Evolutionary conservation across 208 protist genomes (phyloP).

Genomic region (Leishmania tropica): DNA sequence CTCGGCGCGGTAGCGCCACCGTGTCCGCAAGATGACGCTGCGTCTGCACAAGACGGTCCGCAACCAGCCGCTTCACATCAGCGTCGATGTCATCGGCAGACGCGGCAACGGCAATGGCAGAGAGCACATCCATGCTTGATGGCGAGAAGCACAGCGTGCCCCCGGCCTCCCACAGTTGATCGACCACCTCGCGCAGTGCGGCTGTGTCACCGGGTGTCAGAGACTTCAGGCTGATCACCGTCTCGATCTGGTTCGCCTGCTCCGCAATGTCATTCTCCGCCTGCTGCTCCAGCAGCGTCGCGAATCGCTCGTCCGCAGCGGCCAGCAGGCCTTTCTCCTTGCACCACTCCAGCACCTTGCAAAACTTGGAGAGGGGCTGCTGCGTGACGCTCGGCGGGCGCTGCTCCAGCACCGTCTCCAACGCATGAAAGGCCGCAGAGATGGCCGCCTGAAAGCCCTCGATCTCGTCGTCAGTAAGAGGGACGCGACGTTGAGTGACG

Average conservation of each 20-base stretch:
- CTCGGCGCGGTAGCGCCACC: slow-evolving; percentile 63
- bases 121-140: slow-evolving; percentile 80
- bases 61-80: slow-evolving; percentile 36
- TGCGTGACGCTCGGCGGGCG: slow-evolving; percentile 30
- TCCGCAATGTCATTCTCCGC: slow-evolving; percentile 39
- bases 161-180: slow-evolving; percentile 64
- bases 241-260: slow-evolving; percentile 74
- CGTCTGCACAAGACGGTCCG: slow-evolving; percentile 64
- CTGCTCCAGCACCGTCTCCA: slow-evolving; percentile 32
- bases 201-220: slow-evolving; percentile 50
- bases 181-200: slow-evolving; percentile 34
- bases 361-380: slow-evolving; percentile 66
- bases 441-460: slow-evolving; percentile 35
- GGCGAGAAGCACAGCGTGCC: slow-evolving; percentile 45
- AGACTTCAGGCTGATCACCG: slow-evolving; percentile 75
- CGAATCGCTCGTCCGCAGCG: slow-evolving; percentile 22
- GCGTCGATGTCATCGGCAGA: slow-evolving; percentile 37
- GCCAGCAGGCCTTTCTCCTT: slow-evolving; percentile 38
- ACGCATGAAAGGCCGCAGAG: slow-evolving; percentile 29
- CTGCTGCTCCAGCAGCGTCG: slow-evolving; percentile 40
- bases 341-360: slow-evolving; percentile 65
- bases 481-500: slow-evolving; percentile 3
- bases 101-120: slow-evolving; percentile 62
- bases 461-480: slow-evolving; percentile 43
- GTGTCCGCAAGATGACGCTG: slow-evolving; percentile 34